Conservation (phyloP, 2,329 filamentous ascomycete species). For the Coniella lustricola region DNA sequence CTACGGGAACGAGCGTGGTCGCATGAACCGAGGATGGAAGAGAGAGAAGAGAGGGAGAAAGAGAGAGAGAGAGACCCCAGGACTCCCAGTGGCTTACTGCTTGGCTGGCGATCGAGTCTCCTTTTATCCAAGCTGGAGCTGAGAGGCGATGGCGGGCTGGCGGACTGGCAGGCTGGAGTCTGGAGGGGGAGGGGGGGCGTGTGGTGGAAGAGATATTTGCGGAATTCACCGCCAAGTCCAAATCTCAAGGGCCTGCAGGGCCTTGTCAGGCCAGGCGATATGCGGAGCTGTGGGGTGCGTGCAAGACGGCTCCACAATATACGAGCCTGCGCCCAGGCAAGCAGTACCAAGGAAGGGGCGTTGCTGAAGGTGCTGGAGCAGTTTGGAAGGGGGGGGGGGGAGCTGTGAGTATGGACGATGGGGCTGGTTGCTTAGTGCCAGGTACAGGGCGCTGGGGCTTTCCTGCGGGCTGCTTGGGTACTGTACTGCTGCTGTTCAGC, state of each 20-base stretch:
- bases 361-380: constrained; percentile 1
- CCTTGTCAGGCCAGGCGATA: constrained; percentile 15
- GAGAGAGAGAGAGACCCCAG: neutral
- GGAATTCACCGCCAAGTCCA: constrained; percentile 16
- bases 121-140: constrained; percentile 9
- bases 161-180: no score
- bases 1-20: constrained; percentile 14
- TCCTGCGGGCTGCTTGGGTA: no score
- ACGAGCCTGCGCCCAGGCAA: constrained; percentile 9
- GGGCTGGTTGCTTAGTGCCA: no score
- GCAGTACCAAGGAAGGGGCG: constrained; percentile 3
- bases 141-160: neutral
- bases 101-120: constrained; percentile 6
- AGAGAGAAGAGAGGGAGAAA: neutral
- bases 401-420: neutral
- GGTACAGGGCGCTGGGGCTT: no score
- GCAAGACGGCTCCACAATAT: constrained; percentile 15
- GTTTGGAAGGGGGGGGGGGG: neutral
- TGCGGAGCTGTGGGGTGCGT: constrained; percentile 15
- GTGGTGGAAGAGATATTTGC: neutral
- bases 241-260: constrained; percentile 5
- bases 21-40: constrained; percentile 1
- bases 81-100: neutral
- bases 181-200: no score
- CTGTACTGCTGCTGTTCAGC: no score